Percentiles rank a stretch among this genome's conserved stretches.
These are phyloP conservation scores for Xanthoconium purpureum DNA, from an alignment of 768 basidiomycete species.

Conservation along the genomic window DNA sequence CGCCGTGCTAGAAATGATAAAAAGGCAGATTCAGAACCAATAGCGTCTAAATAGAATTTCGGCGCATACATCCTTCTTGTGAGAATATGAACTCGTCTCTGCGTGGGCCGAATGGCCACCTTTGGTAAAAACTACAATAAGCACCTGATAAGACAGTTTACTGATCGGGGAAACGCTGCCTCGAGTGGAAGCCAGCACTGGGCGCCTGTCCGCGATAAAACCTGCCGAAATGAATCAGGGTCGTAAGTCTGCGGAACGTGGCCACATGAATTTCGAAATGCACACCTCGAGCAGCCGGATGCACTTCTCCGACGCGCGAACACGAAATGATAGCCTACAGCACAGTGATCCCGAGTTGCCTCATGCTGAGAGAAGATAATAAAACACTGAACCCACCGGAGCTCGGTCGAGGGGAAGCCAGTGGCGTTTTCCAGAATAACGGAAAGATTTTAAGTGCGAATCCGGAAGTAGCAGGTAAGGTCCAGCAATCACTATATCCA, in stretches of 20 bases:
- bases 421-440: slow-evolving; percentile 23
- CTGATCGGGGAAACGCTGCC: slow-evolving; percentile 17
- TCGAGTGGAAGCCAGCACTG: slow-evolving; percentile 8
- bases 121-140: background rate
- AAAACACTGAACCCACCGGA: background rate
- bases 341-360: slow-evolving; percentile 1
- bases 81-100: background rate
- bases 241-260: slow-evolving; percentile 6
- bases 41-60: background rate
- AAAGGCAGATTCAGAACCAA: slow-evolving; percentile 1
- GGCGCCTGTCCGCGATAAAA: slow-evolving; percentile 13
- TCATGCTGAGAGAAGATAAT: background rate
- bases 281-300: background rate
- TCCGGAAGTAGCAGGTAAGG: slow-evolving; percentile 27
- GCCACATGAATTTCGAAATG: slow-evolving; percentile 4
- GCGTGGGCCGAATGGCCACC: background rate
- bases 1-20: background rate
- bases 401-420: slow-evolving; percentile 12
- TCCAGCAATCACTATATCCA: slow-evolving; percentile 22
- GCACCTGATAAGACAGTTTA: slow-evolving; percentile 2
- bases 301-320: slow-evolving; percentile 2
- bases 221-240: slow-evolving; percentile 33
- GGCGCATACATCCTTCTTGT: background rate
- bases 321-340: background rate
- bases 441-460: slow-evolving; percentile 25